phyloP scores from a whole-genome alignment of 768 basidiomycete species.

The Podaxis carcinomalis region DNA sequence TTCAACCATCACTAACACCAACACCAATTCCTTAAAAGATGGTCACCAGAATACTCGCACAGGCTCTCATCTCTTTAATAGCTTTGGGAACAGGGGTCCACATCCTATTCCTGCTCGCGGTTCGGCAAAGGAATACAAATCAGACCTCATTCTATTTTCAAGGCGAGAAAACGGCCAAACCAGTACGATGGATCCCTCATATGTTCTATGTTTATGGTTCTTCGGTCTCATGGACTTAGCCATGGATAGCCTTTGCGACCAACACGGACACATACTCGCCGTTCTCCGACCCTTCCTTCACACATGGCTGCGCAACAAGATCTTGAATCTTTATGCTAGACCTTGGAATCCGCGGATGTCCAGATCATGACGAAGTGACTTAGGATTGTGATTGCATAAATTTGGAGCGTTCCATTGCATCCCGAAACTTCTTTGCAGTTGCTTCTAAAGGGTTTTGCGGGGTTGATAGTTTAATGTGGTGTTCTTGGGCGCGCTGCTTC shows the following conservation, averaged over 20 bases:
- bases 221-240: neutral
- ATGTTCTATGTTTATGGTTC: slow-evolving; percentile 25
- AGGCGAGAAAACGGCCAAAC: slow-evolving; percentile 19
- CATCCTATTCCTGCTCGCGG: slow-evolving; percentile 30
- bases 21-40: slow-evolving; percentile 32
- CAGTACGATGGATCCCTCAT: slow-evolving; percentile 32
- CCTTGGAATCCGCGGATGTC: slow-evolving; percentile 30
- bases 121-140: slow-evolving; percentile 28
- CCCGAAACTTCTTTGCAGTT: slow-evolving; percentile 29
- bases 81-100: slow-evolving; percentile 24
- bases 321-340: slow-evolving; percentile 30
- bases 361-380: slow-evolving; percentile 32
- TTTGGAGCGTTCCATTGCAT: slow-evolving; percentile 28
- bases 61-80: slow-evolving; percentile 17
- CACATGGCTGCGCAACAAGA: slow-evolving; percentile 23
- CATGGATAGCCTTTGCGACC: neutral
- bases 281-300: slow-evolving; percentile 35
- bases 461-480: slow-evolving; percentile 16
- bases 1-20: slow-evolving; percentile 32
- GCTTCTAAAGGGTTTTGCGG: slow-evolving; percentile 30
- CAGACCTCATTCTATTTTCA: slow-evolving; percentile 24
- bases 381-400: slow-evolving; percentile 32
- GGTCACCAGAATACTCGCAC: slow-evolving; percentile 27
- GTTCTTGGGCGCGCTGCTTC: too few species aligned
- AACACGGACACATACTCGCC: neutral